Percentiles rank a stretch among this genome's conserved stretches.
phyloP scores from a whole-genome alignment of 352 stramenopile genomes.

The Bremia lactucae region DNA sequence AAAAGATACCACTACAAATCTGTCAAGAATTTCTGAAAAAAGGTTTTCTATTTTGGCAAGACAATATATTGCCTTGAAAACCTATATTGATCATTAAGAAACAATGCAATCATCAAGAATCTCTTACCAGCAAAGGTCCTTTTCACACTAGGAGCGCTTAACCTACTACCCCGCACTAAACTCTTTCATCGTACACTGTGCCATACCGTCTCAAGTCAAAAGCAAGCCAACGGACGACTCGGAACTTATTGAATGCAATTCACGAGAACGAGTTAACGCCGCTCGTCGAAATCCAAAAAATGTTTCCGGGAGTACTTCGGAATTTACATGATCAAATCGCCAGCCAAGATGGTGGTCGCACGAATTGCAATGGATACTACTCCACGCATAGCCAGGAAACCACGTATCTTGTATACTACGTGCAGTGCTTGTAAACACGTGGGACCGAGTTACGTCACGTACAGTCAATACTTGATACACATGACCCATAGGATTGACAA shows the following conservation, averaged over 20 bases:
- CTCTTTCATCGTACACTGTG: slow-evolving; percentile 10
- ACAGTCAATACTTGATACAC: slow-evolving; percentile 79
- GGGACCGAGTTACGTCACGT: slow-evolving; percentile 29
- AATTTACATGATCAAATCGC: slow-evolving; percentile 50
- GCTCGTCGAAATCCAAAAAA: slow-evolving; percentile 69
- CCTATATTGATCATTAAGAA: background rate
- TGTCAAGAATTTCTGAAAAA: no score
- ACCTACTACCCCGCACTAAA: slow-evolving; percentile 11
- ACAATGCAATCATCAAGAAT: background rate
- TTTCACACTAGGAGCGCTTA: slow-evolving; percentile 21
- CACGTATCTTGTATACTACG: slow-evolving; percentile 59
- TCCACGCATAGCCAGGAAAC: slow-evolving; percentile 77
- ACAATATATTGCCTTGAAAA: no score
- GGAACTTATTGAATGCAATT: slow-evolving; percentile 5
- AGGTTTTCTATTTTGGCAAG: background rate
- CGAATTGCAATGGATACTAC: slow-evolving; percentile 55
- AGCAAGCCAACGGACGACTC: no score
- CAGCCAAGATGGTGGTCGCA: slow-evolving; percentile 70
- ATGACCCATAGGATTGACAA: slow-evolving; percentile 68
- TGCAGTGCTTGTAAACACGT: slow-evolving; percentile 33
- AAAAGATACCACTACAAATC: no score
- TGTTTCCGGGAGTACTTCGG: slow-evolving; percentile 13
- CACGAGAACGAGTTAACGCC: slow-evolving; percentile 25
- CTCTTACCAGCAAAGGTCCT: slow-evolving; percentile 14
- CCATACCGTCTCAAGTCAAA: slow-evolving; percentile 14